Percentiles rank a stretch among this genome's conserved stretches.
These are phyloP conservation scores for Thraustotheca clavata DNA, from an alignment of 352 stramenopile species.

Conservation along the genomic window DNA sequence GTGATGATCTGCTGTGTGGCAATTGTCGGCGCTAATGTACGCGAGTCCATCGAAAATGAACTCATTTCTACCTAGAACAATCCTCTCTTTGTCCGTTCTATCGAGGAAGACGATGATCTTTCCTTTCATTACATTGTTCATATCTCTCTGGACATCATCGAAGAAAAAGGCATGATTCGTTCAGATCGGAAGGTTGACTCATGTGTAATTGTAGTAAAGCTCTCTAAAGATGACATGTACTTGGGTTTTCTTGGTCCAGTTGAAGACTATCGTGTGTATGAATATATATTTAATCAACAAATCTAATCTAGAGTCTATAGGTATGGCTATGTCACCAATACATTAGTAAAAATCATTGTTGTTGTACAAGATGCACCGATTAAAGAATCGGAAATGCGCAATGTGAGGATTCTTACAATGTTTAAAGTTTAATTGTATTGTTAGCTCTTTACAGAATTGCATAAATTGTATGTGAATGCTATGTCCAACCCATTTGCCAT, in stretches of 20 bases:
- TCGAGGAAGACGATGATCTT: conserved; percentile 77
- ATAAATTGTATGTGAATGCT: conserved; percentile 82
- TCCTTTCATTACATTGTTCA: conserved; percentile 84
- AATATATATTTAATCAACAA: not conserved
- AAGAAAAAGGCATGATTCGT: conserved; percentile 51
- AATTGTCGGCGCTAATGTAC: conserved; percentile 67
- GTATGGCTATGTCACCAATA: conserved; percentile 83
- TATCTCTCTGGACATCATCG: conserved; percentile 75
- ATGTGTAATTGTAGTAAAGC: conserved; percentile 1
- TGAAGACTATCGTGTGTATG: conserved; percentile 76
- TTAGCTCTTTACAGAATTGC: conserved; percentile 74
- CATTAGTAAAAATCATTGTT: conserved; percentile 71
- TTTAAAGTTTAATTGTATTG: not conserved
- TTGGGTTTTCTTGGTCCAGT: conserved; percentile 75
- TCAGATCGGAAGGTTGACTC: conserved; percentile 32
- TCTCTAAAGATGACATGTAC: conserved; percentile 77
- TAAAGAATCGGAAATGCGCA: conserved; percentile 68
- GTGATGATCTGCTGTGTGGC: conserved; percentile 75
- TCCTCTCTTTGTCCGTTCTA: conserved; percentile 73
- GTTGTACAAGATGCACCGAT: conserved; percentile 66
- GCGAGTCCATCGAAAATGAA: conserved; percentile 25
- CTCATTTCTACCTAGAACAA: conserved; percentile 28
- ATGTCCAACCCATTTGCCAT: conserved; percentile 81
- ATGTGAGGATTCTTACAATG: not conserved
- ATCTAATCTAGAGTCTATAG: conserved; percentile 24